Evolutionary conservation across 306 rosid species (phyloP).

Genomic region (Prosopis cineraria): DNA sequence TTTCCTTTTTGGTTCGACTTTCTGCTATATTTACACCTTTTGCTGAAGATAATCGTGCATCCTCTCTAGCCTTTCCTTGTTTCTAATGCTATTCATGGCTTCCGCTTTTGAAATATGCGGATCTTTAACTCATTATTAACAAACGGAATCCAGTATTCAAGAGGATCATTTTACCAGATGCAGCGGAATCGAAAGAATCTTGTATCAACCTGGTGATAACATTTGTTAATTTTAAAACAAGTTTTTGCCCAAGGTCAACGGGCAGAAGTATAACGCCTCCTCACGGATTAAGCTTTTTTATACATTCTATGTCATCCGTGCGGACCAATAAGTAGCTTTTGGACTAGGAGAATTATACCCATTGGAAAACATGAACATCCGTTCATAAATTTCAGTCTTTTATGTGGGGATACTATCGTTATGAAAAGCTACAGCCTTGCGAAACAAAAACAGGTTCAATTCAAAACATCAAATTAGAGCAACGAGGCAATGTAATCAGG

Average conservation of each 20-base stretch:
- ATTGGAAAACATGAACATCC: neutral
- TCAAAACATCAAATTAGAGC: neutral
- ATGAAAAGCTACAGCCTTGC: neutral
- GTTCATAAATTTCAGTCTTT: neutral
- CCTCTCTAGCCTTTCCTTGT: neutral
- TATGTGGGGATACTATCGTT: neutral
- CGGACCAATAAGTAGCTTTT: slow-evolving; percentile 1
- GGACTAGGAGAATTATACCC: neutral
- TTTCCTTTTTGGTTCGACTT: neutral
- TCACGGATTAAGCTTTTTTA: neutral
- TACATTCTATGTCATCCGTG: neutral
- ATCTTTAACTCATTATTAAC: neutral
- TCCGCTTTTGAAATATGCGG: neutral
- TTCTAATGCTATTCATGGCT: neutral
- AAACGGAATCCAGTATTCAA: neutral
- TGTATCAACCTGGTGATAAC: neutral
- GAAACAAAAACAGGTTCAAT: neutral
- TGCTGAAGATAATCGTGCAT: neutral
- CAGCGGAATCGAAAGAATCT: neutral
- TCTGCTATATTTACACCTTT: neutral
- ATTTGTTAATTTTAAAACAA: neutral
- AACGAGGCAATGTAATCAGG: neutral
- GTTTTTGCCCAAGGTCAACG: slow-evolving; percentile 3
- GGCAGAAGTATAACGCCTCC: neutral
- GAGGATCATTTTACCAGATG: neutral